phyloP scores from a whole-genome alignment of 352 stramenopile genomes.

The Globisporangium middletonii region DNA sequence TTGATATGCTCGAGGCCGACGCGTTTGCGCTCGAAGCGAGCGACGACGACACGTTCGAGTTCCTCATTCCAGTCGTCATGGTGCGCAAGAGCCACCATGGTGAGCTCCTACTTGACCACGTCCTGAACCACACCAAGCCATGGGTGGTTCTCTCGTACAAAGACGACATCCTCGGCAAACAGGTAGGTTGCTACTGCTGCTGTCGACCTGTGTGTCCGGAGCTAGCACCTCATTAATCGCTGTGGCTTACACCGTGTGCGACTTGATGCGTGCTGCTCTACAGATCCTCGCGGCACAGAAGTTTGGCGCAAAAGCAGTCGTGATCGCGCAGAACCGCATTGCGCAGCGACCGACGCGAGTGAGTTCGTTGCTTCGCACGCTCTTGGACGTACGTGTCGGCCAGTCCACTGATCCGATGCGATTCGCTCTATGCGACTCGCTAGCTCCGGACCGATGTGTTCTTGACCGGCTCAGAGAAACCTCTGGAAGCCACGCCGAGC shows the following conservation, averaged over 20 bases:
- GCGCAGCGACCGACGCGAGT: slow-evolving; percentile 44
- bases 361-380: neutral
- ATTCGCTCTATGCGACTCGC: neutral
- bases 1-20: slow-evolving; percentile 66
- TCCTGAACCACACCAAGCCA: slow-evolving; percentile 22
- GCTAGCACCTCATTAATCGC: too few relatives aligned
- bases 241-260: too few relatives aligned
- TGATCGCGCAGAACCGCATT: slow-evolving; percentile 53
- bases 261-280: neutral
- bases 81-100: slow-evolving; percentile 48
- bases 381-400: too few relatives aligned
- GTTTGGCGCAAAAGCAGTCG: slow-evolving; percentile 52
- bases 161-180: slow-evolving; percentile 61
- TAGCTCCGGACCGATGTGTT: slow-evolving; percentile 51
- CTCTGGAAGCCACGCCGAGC: slow-evolving; percentile 23
- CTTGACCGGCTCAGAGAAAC: slow-evolving; percentile 23
- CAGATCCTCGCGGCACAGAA: slow-evolving; percentile 64
- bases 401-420: neutral
- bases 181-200: slow-evolving; percentile 21
- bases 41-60: slow-evolving; percentile 48
- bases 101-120: slow-evolving; percentile 48
- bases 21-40: slow-evolving; percentile 48
- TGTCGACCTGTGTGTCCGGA: too few relatives aligned
- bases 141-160: slow-evolving; percentile 51
- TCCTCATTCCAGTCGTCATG: slow-evolving; percentile 64